Evolutionary conservation across 1,284 basidiomycete species (phyloP).

Genomic region (Leccinum pseudoinsigne): DNA sequence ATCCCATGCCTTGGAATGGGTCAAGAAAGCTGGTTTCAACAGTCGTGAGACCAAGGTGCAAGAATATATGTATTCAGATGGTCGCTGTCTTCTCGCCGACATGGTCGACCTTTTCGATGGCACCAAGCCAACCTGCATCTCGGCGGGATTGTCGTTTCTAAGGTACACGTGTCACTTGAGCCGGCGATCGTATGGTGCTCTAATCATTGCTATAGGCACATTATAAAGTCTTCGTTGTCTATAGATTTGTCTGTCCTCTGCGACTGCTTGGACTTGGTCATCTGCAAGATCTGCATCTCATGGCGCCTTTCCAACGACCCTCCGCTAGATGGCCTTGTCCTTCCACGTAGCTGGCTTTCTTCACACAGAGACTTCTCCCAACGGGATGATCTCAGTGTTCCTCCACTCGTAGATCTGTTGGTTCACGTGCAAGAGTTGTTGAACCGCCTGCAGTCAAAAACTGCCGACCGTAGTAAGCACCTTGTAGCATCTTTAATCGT

Average conservation of each 20-base stretch:
- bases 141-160: slow-evolving; percentile 33
- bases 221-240: slow-evolving; percentile 34
- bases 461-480: slow-evolving; percentile 12
- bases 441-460: slow-evolving; percentile 9
- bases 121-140: slow-evolving; percentile 14
- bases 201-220: slow-evolving; percentile 36
- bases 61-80: slow-evolving; percentile 14
- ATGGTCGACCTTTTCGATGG: slow-evolving; percentile 29
- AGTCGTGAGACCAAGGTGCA: neutral
- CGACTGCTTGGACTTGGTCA: slow-evolving; percentile 45
- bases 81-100: slow-evolving; percentile 39
- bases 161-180: slow-evolving; percentile 23
- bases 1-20: slow-evolving; percentile 19
- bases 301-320: slow-evolving; percentile 22
- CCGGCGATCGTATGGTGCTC: slow-evolving; percentile 15
- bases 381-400: too few species aligned
- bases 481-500: neutral
- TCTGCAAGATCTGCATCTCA: slow-evolving; percentile 38
- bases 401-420: slow-evolving; percentile 13
- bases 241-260: slow-evolving; percentile 48
- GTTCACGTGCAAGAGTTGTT: slow-evolving; percentile 16
- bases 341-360: slow-evolving; percentile 50
- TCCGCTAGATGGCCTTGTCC: slow-evolving; percentile 42
- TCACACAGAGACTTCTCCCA: slow-evolving; percentile 25
- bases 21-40: slow-evolving; percentile 18